Evolutionary conservation across 2,329 filamentous ascomycete genomes (phyloP).

Genomic region (Ophiostoma triangulosporum): DNA sequence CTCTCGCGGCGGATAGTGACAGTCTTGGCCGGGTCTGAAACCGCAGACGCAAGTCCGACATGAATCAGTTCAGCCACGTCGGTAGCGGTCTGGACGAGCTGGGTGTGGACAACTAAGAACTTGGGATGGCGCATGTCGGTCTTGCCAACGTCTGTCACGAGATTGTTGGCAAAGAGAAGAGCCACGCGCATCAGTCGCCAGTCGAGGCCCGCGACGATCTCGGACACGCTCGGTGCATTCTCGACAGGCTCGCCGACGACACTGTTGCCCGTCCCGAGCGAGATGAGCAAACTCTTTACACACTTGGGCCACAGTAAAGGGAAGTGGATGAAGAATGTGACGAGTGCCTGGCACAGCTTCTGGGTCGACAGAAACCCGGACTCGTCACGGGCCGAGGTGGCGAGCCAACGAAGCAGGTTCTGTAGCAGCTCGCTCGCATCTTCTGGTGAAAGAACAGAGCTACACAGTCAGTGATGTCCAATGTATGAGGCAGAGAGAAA

Average conservation of each 20-base stretch:
- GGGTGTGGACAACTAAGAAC: conserved; percentile 40
- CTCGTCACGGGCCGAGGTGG: conserved; percentile 36
- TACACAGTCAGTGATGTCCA: conserved; percentile 25
- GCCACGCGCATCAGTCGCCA: conserved; percentile 39
- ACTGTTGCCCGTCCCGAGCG: conserved; percentile 34
- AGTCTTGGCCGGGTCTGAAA: not conserved
- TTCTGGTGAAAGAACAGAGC: conserved; percentile 38
- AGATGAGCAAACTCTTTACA: conserved; percentile 48
- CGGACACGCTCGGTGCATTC: conserved; percentile 27
- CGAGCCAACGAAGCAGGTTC: conserved; percentile 49
- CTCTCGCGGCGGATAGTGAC: conserved; percentile 36
- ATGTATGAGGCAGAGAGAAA: too few relatives aligned
- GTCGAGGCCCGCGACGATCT: conserved; percentile 32
- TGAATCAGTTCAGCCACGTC: conserved; percentile 36
- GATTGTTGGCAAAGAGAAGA: conserved; percentile 49
- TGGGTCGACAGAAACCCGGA: conserved; percentile 49
- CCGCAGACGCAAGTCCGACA: conserved; percentile 8
- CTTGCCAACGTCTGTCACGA: conserved; percentile 56
- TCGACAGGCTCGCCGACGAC: conserved; percentile 35
- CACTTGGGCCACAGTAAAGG: conserved; percentile 53
- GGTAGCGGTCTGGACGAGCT: conserved; percentile 36
- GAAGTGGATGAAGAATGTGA: conserved; percentile 62
- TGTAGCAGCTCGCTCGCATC: conserved; percentile 46
- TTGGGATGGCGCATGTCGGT: conserved; percentile 48
- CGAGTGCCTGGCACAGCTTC: conserved; percentile 66